Base-by-base conservation (phyloP, 2,329 filamentous ascomycete species). In the Trichoderma guizhouense region DNA sequence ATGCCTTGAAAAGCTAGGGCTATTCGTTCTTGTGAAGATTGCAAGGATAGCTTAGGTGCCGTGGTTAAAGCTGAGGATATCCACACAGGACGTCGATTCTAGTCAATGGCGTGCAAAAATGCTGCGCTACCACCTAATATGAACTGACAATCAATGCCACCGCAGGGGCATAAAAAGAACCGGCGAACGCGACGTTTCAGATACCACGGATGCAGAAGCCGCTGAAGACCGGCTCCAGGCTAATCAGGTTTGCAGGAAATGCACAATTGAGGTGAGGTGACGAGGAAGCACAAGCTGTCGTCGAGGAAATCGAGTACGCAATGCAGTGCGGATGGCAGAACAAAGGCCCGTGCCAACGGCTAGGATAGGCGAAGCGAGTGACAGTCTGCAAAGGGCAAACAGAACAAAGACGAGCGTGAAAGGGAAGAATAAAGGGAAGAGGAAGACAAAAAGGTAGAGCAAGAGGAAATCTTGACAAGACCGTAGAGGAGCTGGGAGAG, bases 211-310 rank as follows among this genome's bases (percentile, higher is more conserved):
- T 36, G 43, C 30, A 30, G n/a, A 57, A 26, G 53, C 36, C 62
- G 65, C 72, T 74, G 73, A 74, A 74, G 73, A 71, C 73, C 73
- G 24, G 73, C 73, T 74, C 71, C 73, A 74, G 73, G 26, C 24
- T 55, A 47, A 39, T 36, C 55, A 21, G 28, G 30, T 18, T 36
- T 32, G 57, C 53, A 69, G 21, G 65, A 65, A 60, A 71, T 65
- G 43, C 26, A 65, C 34, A 51, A 47, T 47, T 51, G n/a, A 32
- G 53, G 15, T 36, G 51, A 36, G 43, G 63, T 32, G 51, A 39
- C 26, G 32, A 67, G 43, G 43, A 47, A 47, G 43, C 43, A 55
- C 32, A n/a, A 53, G 24, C n/a, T n/a, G 24, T 34, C 34, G 66
- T 32, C 26, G 36, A 60, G 18, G 66, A 51, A 24, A 30, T 68